phyloP scores from a whole-genome alignment of 179 eudicot species.

The Camellia oleifera region DNA sequence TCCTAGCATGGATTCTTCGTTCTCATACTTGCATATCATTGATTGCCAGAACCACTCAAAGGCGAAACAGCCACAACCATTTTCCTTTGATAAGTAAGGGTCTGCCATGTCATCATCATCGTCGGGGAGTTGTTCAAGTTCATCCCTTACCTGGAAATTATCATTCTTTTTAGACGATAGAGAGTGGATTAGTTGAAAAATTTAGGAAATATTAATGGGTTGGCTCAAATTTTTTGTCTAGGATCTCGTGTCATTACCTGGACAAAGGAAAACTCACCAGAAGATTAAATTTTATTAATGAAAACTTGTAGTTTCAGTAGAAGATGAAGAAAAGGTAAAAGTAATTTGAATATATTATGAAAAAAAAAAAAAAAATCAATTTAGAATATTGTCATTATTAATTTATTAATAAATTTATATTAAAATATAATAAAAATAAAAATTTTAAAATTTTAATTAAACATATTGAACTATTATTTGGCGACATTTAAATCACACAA shows the following conservation, averaged over 20 bases:
- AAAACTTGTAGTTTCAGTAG: not conserved
- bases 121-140: constrained; percentile 80
- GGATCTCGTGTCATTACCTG: not conserved
- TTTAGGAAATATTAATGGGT: not conserved
- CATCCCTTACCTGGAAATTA: constrained; percentile 67
- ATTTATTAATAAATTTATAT: too few species aligned
- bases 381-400: too few species aligned
- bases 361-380: too few species aligned
- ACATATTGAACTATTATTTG: too few species aligned
- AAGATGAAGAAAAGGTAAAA: too few species aligned
- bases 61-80: constrained; percentile 41
- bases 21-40: not conserved
- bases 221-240: not conserved
- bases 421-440: too few species aligned
- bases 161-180: not conserved
- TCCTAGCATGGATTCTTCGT: not conserved
- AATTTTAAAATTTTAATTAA: too few species aligned
- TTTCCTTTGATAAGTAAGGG: constrained; percentile 78
- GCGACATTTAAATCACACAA: too few species aligned
- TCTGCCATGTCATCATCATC: constrained; percentile 92
- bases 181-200: not conserved
- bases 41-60: constrained; percentile 27
- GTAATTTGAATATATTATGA: too few species aligned
- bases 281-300: not conserved
- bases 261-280: not conserved